Percentiles rank a stretch among this genome's conserved stretches.
These are phyloP conservation scores for Dioscorea alata DNA, from an alignment of 106 monocot species.

Conservation along the genomic window DNA sequence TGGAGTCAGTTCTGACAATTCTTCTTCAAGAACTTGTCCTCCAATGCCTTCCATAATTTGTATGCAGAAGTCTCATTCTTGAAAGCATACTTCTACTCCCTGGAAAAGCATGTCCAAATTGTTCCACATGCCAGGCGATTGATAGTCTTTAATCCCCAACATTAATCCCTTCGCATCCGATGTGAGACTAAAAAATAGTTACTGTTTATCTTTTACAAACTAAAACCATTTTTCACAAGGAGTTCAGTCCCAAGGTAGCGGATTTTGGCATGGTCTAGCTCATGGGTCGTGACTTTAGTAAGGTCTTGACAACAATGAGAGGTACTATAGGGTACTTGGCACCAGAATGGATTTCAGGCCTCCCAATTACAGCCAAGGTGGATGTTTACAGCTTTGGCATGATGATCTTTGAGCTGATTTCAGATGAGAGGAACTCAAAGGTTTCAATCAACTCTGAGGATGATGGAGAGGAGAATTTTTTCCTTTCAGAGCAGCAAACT, in stretches of 20 bases:
- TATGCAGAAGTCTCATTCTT: no score
- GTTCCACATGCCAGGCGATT: no score
- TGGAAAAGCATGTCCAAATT: no score
- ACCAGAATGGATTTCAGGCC: slow-evolving; percentile 57
- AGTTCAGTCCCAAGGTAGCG: slow-evolving; percentile 33
- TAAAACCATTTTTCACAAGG: no score
- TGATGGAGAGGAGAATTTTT: slow-evolving; percentile 13
- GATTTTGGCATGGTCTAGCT: slow-evolving; percentile 66
- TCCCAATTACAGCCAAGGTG: slow-evolving; percentile 38
- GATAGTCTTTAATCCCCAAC: no score
- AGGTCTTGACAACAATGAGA: slow-evolving; percentile 53
- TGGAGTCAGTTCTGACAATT: no score
- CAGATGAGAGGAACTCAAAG: slow-evolving; percentile 29
- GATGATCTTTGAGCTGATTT: slow-evolving; percentile 59
- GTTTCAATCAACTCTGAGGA: not conserved
- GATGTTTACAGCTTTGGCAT: slow-evolving; percentile 61
- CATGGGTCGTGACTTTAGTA: slow-evolving; percentile 43
- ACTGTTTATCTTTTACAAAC: no score
- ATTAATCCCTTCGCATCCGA: no score
- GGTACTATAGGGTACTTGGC: slow-evolving; percentile 55
- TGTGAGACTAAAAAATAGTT: no score
- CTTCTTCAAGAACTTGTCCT: no score
- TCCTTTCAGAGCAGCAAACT: slow-evolving; percentile 32
- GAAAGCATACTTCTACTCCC: no score
- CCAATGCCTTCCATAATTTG: no score